A percentile compares a stretch with the other conserved stretches of the same genome.
Conservation (phyloP, 1,284 basidiomycete species). For the Ceratobasidium sp. region DNA sequence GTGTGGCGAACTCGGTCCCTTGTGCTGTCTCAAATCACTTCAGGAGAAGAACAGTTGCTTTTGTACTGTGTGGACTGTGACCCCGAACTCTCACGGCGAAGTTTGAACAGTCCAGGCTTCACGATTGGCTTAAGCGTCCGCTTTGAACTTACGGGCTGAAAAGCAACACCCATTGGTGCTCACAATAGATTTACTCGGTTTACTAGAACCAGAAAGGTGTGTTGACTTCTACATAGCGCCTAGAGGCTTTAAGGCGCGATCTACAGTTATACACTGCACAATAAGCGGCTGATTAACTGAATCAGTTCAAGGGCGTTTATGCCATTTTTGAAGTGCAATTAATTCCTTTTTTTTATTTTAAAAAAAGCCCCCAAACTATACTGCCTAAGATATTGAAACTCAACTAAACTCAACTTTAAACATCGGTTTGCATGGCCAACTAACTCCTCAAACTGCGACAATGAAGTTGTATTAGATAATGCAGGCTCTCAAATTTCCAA, state of each 20-base stretch:
- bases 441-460: no score
- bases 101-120: neutral
- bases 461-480: no score
- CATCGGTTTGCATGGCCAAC: no score
- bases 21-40: neutral
- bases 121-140: neutral
- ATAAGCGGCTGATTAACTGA: neutral
- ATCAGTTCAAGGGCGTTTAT: neutral
- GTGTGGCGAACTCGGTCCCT: neutral
- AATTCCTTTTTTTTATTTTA: no score
- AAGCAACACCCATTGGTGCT: neutral
- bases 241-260: neutral
- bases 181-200: neutral
- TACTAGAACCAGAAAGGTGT: neutral
- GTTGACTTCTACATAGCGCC: neutral
- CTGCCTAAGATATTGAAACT: no score
- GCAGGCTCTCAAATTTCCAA: no score
- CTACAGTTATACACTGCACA: neutral
- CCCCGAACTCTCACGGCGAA: conserved; percentile 8
- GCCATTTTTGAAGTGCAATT: no score
- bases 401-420: no score
- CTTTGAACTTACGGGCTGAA: neutral
- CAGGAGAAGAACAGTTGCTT: conserved; percentile 10
- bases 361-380: no score
- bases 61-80: neutral